phyloP scores from a whole-genome alignment of 2,329 filamentous ascomycete genomes.

The Pyricularia pennisetigena region DNA sequence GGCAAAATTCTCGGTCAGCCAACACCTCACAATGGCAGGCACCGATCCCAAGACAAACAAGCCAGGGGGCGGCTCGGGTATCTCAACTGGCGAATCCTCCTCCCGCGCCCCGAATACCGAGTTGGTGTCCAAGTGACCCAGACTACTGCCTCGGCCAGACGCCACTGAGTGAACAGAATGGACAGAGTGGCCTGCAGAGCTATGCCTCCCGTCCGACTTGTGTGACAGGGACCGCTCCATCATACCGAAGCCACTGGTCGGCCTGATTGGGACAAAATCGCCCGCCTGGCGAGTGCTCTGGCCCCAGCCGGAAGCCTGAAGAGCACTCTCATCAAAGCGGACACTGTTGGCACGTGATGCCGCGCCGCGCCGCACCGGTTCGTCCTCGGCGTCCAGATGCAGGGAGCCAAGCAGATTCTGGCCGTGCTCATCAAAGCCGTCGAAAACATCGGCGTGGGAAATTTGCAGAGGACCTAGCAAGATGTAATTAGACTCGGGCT shows the following conservation, averaged over 20 bases:
- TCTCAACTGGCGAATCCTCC: constrained; percentile 60
- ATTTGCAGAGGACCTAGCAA: constrained; percentile 65
- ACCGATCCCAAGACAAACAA: constrained; percentile 81
- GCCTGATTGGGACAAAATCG: constrained; percentile 66
- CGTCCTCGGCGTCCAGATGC: constrained; percentile 79
- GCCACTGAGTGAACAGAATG: constrained; percentile 52
- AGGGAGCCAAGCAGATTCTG: constrained; percentile 71
- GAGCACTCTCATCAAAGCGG: constrained; percentile 90
- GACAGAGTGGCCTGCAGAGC: constrained; percentile 76
- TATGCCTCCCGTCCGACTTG: constrained; percentile 91
- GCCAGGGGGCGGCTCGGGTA: constrained; percentile 69
- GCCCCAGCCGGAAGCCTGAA: constrained; percentile 76
- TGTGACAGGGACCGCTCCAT: constrained; percentile 88
- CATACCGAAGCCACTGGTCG: constrained; percentile 73
- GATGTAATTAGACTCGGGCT: constrained; percentile 10
- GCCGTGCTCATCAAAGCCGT: constrained; percentile 80
- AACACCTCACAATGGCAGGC: constrained; percentile 90
- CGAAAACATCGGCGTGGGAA: constrained; percentile 75
- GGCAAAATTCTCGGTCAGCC: constrained; percentile 84
- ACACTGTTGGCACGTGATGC: constrained; percentile 94
- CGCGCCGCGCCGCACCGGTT: constrained; percentile 73
- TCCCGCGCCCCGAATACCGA: constrained; percentile 49
- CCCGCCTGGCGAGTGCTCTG: constrained; percentile 74
- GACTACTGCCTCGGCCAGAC: constrained; percentile 76
- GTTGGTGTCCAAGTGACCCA: constrained; percentile 67